Percentiles rank a stretch among this genome's conserved stretches.
Conservation (phyloP, 108 stramenopile genomes). For the Aurantiochytrium sp. region DNA sequence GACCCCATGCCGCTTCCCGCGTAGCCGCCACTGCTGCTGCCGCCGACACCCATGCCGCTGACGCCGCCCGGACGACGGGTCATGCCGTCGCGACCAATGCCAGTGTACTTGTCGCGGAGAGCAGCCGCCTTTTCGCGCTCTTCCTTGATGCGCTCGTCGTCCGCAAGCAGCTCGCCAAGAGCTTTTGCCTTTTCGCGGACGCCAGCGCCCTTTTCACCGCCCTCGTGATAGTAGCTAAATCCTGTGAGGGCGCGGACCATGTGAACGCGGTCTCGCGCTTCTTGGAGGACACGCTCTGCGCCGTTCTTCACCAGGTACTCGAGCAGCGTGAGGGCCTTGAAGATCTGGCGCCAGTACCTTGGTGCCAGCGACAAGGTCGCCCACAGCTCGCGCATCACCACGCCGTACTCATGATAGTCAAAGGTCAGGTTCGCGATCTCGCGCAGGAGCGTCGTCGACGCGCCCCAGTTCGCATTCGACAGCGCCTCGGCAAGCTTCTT, state of each 20-base stretch:
- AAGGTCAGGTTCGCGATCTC: constrained; percentile 48
- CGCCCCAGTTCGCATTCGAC: constrained; percentile 57
- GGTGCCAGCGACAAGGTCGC: constrained; percentile 11
- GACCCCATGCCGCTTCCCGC: neutral
- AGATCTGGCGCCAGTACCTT: constrained; percentile 22
- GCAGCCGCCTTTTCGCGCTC: constrained; percentile 42
- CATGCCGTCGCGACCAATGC: constrained; percentile 11
- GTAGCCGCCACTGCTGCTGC: neutral
- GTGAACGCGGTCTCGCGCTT: constrained; percentile 38
- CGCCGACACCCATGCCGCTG: neutral
- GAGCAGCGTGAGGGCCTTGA: constrained; percentile 44
- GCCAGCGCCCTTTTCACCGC: constrained; percentile 41
- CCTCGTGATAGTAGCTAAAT: constrained; percentile 48
- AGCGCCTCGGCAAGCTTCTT: constrained; percentile 49
- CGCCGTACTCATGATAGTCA: constrained; percentile 40
- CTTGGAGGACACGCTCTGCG: constrained; percentile 44
- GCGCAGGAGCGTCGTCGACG: constrained; percentile 45
- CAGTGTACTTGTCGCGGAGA: constrained; percentile 42
- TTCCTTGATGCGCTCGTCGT: constrained; percentile 38
- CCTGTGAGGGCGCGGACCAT: constrained; percentile 36
- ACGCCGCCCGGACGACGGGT: neutral
- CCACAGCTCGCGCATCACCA: constrained; percentile 37
- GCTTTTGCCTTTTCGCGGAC: constrained; percentile 46
- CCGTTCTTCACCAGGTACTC: constrained; percentile 54
- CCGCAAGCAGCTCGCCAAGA: constrained; percentile 35